Base-by-base conservation (phyloP, 805 yeast genomes). In the Yamadazyma phyllophila region DNA sequence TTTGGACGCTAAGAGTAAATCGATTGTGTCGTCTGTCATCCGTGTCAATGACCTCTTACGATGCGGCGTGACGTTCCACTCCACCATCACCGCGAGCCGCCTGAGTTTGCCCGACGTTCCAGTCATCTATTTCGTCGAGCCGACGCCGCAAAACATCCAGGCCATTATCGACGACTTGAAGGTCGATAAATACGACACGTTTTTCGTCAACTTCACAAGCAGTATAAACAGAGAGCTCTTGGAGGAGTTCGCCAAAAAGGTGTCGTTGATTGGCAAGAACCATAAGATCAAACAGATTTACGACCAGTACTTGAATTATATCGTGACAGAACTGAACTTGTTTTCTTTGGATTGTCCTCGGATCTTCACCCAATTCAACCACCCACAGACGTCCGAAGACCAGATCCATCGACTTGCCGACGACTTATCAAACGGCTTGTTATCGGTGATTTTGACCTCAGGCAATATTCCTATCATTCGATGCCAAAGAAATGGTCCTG, bases 21-120 rank as follows among this genome's bases (percentile, higher is more conserved):
- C 86, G 13, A 85, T 94, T 35, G 79, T 94, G 6, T 90, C 97
- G 2, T 86, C 96, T 6, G 92, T 94, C n/a, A 67, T 94, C 45
- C 74, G 98, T 48, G 97, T 92, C 50, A 89, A 89, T 56, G 99
- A 95, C 62, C 73, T 94, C 53, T 75, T 94, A 55, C 81, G 85
- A 54, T 87, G 88, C 60, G 99, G 99, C 8, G 83, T 94, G 46
- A 94, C 99, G 0, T 84, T 90, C 58, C 98, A 94, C 61, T 76
- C 92, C 48, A 66, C 86, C 41, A 81, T 92, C 44, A 73, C 74
- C 45, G 74, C 89, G 39, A 80, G 77, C 47, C 74, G 99, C 50
- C 80, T 91, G n/a, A 78, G 92, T 1, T 74, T 94, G 42, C 91
- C 96, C 1, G 99, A 94, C 57, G 98, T 92, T 11, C 97, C 98